Conservation (phyloP, 805 yeast species). For the Cyberlindnera bimundalis region DNA sequence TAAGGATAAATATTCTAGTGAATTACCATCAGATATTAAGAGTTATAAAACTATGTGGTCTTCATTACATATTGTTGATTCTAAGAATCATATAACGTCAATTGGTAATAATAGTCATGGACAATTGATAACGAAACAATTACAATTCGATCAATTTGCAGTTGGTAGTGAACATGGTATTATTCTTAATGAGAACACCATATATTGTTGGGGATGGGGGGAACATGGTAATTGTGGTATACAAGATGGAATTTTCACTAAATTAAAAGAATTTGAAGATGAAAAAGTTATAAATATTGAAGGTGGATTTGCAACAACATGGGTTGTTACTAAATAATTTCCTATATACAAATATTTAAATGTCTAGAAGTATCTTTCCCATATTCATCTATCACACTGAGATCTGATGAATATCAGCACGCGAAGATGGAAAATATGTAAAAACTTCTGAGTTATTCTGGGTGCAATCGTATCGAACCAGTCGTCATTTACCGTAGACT, state of each 20-base stretch:
- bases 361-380: constrained; percentile 81
- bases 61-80: constrained; percentile 51
- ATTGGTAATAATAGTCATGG: constrained; percentile 77
- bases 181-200: constrained; percentile 29
- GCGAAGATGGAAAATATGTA: constrained; percentile 81
- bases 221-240: constrained; percentile 95
- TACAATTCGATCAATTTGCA: constrained; percentile 27
- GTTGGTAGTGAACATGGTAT: constrained; percentile 91
- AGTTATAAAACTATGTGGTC: constrained; percentile 70
- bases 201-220: constrained; percentile 96
- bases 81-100: constrained; percentile 37
- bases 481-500: too few species aligned
- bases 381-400: constrained; percentile 58
- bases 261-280: constrained; percentile 29
- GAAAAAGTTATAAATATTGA: constrained; percentile 34
- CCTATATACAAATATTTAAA: constrained; percentile 22
- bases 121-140: constrained; percentile 43
- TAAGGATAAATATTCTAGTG: constrained; percentile 32
- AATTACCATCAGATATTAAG: constrained; percentile 6
- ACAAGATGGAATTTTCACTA: constrained; percentile 31
- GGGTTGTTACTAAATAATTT: constrained; percentile 39
- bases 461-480: constrained; percentile 59
- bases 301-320: constrained; percentile 70
- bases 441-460: constrained; percentile 52
- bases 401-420: constrained; percentile 25